These are phyloP conservation scores for Oryza punctata DNA, from an alignment of 176 grass and related monocot species.

Conservation along the genomic window DNA sequence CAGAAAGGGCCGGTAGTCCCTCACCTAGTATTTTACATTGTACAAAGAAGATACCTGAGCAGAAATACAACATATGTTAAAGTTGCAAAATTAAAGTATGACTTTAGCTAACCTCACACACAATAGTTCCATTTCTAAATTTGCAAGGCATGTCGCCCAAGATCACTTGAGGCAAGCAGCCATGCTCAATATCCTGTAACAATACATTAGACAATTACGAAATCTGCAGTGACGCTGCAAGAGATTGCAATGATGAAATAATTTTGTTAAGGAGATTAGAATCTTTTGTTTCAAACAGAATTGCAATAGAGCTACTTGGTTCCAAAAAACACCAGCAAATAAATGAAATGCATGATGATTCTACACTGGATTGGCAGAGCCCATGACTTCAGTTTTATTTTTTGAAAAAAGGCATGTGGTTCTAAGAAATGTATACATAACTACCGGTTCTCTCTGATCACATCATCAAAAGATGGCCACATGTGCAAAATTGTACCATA, in stretches of 20 bases:
- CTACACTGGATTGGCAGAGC: neutral
- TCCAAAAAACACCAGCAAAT: slow-evolving; percentile 2
- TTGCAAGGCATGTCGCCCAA: slow-evolving; percentile 50
- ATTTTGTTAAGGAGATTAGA: neutral
- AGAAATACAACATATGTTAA: slow-evolving; percentile 22
- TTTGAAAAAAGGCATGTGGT: neutral
- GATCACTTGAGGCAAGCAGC: slow-evolving; percentile 53
- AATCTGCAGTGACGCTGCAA: neutral
- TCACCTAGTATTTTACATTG: slow-evolving; percentile 46
- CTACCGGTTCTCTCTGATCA: neutral
- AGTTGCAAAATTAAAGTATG: neutral
- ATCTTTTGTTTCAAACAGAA: neutral
- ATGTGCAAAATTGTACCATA: neutral
- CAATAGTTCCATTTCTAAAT: slow-evolving; percentile 50
- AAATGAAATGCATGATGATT: slow-evolving; percentile 2
- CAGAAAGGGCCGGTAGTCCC: slow-evolving; percentile 55
- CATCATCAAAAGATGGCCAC: neutral
- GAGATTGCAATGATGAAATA: neutral
- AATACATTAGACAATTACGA: neutral
- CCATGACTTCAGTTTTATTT: neutral
- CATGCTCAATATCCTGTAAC: slow-evolving; percentile 61
- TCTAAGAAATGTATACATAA: neutral
- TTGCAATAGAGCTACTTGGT: neutral
- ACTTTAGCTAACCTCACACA: slow-evolving; percentile 56
- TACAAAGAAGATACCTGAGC: slow-evolving; percentile 21